Conservation (phyloP, 164 flowering plant species). For the Saururus chinensis region DNA sequence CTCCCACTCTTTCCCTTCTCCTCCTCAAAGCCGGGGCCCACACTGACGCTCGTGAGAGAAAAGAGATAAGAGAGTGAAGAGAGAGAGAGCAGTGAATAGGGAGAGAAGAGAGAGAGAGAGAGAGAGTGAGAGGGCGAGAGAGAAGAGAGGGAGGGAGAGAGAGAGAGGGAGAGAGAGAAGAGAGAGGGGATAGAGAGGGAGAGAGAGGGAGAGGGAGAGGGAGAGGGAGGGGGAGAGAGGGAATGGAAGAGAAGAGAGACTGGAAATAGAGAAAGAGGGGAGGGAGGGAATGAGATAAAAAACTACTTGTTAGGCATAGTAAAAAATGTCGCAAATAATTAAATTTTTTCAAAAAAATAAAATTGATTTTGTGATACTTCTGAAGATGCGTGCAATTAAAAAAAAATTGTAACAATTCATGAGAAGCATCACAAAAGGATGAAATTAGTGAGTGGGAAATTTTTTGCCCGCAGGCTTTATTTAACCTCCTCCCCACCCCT, state of each 20-base stretch:
- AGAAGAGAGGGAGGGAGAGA: background rate
- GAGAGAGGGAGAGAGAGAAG: conserved; percentile 1
- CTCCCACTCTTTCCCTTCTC: too few relatives aligned
- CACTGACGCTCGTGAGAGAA: too few relatives aligned
- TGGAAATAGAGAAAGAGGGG: background rate
- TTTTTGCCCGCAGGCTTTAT: too few relatives aligned
- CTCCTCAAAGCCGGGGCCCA: too few relatives aligned
- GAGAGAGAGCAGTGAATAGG: too few relatives aligned
- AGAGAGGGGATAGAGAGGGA: too few relatives aligned
- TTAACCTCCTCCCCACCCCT: too few relatives aligned
- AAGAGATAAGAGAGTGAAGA: too few relatives aligned
- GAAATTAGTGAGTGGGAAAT: background rate
- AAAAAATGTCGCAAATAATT: background rate
- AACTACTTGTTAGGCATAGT: background rate
- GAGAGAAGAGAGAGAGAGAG: too few relatives aligned
- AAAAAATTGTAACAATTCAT: background rate
- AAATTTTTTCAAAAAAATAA: background rate
- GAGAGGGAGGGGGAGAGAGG: background rate
- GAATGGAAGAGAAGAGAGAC: too few relatives aligned
- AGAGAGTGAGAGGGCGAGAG: too few relatives aligned
- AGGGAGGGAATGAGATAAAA: background rate
- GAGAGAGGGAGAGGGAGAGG: conserved; percentile 3
- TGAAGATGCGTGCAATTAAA: too few relatives aligned
- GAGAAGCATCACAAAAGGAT: background rate
- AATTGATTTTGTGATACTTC: background rate